phyloP scores from a whole-genome alignment of 495 filamentous ascomycete genomes.

The Aspergillus incahuasiensis region DNA sequence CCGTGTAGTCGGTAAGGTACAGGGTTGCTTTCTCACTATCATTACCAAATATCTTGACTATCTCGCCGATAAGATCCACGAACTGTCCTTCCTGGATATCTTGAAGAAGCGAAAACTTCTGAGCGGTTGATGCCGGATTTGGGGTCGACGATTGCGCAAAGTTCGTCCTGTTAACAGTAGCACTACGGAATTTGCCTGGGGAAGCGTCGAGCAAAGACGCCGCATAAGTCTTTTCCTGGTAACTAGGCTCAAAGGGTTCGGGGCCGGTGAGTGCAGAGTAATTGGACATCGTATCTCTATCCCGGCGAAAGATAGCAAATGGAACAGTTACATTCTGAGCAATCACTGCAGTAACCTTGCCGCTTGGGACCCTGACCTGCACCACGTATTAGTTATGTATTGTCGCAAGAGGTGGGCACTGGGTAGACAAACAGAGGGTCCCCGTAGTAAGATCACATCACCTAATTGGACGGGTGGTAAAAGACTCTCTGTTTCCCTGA shows the following conservation, averaged over 20 bases:
- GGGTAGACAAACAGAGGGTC: conserved; percentile 32
- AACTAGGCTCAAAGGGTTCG: conserved; percentile 22
- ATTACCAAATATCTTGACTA: conserved; percentile 59
- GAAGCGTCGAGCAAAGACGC: conserved; percentile 25
- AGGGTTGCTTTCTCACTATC: conserved; percentile 51
- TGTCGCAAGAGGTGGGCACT: neutral
- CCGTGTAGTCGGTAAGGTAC: conserved; percentile 85
- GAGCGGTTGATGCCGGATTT: conserved; percentile 5
- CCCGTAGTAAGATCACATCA: conserved; percentile 46
- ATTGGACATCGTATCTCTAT: conserved; percentile 21
- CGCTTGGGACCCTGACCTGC: conserved; percentile 25
- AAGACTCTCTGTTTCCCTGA: conserved; percentile 32
- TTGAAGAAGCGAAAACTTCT: conserved; percentile 61
- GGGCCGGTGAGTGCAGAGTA: conserved; percentile 30
- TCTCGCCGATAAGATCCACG: conserved; percentile 70
- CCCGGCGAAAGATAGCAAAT: conserved; percentile 38
- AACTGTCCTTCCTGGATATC: conserved; percentile 54
- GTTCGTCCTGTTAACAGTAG: neutral
- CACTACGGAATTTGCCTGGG: conserved; percentile 12
- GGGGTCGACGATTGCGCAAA: conserved; percentile 15
- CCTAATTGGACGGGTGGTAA: conserved; percentile 37
- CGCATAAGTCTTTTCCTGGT: conserved; percentile 27
- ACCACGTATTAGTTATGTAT: neutral
- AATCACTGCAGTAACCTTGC: conserved; percentile 25
- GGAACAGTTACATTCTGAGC: conserved; percentile 25